Percentiles rank a stretch among this genome's conserved stretches.
These are phyloP conservation scores for Triticum timopheevii DNA, from an alignment of 176 grass and related monocot genomes.

Conservation along the genomic window DNA sequence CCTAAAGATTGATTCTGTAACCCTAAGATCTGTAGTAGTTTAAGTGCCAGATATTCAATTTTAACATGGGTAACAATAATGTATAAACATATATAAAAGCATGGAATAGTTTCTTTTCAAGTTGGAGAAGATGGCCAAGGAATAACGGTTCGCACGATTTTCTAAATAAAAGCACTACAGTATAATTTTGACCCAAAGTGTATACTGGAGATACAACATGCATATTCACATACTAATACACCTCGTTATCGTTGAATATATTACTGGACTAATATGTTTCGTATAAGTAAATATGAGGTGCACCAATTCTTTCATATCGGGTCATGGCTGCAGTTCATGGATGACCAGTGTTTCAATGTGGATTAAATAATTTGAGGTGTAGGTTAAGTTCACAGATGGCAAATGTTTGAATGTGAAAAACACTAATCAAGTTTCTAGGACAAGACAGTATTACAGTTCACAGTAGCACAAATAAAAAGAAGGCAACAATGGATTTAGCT, in stretches of 20 bases:
- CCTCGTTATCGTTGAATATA: neutral
- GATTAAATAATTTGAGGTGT: neutral
- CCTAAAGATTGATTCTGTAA: neutral
- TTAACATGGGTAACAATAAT: neutral
- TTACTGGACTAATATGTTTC: neutral
- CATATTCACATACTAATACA: neutral
- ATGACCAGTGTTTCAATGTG: neutral
- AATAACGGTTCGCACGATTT: neutral
- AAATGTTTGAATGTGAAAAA: slow-evolving; percentile 2
- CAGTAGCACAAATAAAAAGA: neutral
- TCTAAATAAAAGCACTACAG: neutral
- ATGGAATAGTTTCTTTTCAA: neutral
- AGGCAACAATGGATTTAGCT: neutral
- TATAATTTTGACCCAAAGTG: slow-evolving; percentile 11
- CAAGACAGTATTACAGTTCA: neutral
- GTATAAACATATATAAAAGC: neutral
- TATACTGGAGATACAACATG: neutral
- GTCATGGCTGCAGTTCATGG: neutral
- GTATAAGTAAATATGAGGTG: neutral
- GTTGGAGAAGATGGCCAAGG: neutral
- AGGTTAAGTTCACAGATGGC: neutral
- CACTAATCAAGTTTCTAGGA: neutral
- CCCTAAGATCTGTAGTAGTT: neutral
- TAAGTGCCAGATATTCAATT: slow-evolving; percentile 6
- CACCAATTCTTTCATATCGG: neutral